Base-by-base conservation (phyloP, 2,329 filamentous ascomycete species). In the Lasiodiplodia gonubiensis region DNA sequence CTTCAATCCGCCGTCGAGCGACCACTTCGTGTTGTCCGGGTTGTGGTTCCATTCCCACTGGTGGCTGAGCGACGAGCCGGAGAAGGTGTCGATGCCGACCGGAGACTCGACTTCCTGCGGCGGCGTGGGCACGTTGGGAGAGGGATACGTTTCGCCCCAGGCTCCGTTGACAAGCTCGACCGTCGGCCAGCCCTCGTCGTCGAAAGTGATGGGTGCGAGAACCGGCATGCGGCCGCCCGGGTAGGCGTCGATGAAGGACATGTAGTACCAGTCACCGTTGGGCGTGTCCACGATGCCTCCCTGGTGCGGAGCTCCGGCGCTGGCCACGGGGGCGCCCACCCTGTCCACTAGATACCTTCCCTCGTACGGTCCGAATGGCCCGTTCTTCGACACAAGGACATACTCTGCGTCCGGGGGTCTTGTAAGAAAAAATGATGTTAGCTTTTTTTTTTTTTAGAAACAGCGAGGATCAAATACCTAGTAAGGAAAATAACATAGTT, bases 11-110 rank as follows among this genome's bases (percentile, higher is more conserved):
- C 81, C 76, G 49, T 78, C 73, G 12, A 86, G 77, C 1, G 71
- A 73, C 71, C 76, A 88, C 10, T 81, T 83, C 11, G 74, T 76
- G 0, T 75, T 79, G 66, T 88, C 85, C 0, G 86, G 86, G 72
- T 88, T 88, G 70, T 88, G 86, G 71, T 89, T 89, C 86, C 86
- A 89, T 73, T 89, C 86, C 84, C 85, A 89, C 2, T 81, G 76
- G 0, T 80, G 78, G 7, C 77, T 73, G 0, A 88, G 77, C 0
- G 74, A 69, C 0, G 75, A 71, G 0, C 82, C 83, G 0, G 69
- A 59, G 69, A 88, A 88, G 0, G 68, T 73, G 68, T 88, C 85
- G 0, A 78, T 81, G 18, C 84, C 80, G 0, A 77, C 75, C 27
- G 59, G 59, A n/a, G 59, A 51, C 46, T 52, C 30, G 39, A 63